phyloP scores from a whole-genome alignment of 129 eudicot genomes.

The Cynara cardunculus region DNA sequence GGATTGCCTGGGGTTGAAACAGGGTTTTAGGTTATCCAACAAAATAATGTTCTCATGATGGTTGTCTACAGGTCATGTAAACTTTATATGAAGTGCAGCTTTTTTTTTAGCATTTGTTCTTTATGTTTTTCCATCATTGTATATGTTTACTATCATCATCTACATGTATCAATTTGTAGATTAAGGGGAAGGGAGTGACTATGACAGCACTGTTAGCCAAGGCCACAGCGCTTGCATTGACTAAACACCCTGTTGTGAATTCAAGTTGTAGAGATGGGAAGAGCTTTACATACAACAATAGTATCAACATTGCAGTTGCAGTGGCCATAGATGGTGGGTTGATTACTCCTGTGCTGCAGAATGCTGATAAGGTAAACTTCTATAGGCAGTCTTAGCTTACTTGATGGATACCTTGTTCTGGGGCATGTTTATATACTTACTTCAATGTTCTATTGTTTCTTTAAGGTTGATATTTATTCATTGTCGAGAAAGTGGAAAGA shows the following conservation, averaged over 20 bases:
- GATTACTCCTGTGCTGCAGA: slow-evolving; percentile 92
- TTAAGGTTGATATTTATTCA: slow-evolving; percentile 80
- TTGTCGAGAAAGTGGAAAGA: slow-evolving; percentile 98
- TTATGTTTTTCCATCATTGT: not conserved
- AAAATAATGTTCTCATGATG: not conserved
- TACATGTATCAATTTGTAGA: slow-evolving; percentile 28
- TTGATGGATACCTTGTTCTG: slow-evolving; percentile 7
- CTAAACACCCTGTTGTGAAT: slow-evolving; percentile 84
- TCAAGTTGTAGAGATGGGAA: slow-evolving; percentile 98
- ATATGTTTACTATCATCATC: not conserved
- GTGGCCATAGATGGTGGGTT: slow-evolving; percentile 97
- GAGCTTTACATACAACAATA: slow-evolving; percentile 88
- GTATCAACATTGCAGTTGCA: slow-evolving; percentile 90
- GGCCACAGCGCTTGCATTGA: slow-evolving; percentile 96
- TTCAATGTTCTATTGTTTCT: slow-evolving; percentile 2
- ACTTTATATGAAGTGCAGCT: not conserved
- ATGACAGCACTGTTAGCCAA: slow-evolving; percentile 93
- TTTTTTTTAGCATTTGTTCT: not conserved
- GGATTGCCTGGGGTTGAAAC: no score
- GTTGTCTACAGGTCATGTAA: not conserved
- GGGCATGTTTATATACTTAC: not conserved
- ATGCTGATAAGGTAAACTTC: slow-evolving; percentile 83
- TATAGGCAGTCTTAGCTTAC: not conserved
- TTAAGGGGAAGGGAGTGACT: slow-evolving; percentile 71
- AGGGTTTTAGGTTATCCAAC: no score